Evolutionary conservation across 805 yeast species (phyloP).

Genomic region (Starmerella scarabaei): DNA sequence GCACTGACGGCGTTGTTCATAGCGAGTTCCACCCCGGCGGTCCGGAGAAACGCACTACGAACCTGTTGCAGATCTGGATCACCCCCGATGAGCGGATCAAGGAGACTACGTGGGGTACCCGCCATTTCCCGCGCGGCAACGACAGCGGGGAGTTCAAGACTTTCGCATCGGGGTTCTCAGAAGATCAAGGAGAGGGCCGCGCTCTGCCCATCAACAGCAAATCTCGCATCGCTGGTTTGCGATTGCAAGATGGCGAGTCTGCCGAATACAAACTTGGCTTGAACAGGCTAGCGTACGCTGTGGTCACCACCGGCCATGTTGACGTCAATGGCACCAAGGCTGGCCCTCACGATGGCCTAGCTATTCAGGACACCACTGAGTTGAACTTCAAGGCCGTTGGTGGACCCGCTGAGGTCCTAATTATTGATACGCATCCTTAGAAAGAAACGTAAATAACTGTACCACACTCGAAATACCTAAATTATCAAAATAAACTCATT

Average conservation of each 20-base stretch:
- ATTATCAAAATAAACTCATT: too few species aligned
- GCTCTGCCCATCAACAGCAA: slow-evolving; percentile 16
- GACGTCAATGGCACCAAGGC: slow-evolving; percentile 14
- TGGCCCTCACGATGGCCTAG: slow-evolving; percentile 16
- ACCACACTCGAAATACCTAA: too few species aligned
- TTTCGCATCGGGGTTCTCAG: slow-evolving; percentile 14
- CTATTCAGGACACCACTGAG: slow-evolving; percentile 10
- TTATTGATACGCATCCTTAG: slow-evolving; percentile 14
- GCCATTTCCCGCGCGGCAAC: slow-evolving; percentile 12
- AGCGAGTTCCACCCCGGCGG: slow-evolving; percentile 13
- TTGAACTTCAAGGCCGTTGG: slow-evolving; percentile 8
- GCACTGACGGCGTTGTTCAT: slow-evolving; percentile 17
- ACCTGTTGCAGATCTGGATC: slow-evolving; percentile 16
- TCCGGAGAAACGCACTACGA: neutral
- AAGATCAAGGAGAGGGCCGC: slow-evolving; percentile 8
- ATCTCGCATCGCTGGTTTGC: slow-evolving; percentile 13
- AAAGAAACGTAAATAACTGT: neutral
- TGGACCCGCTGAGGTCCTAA: slow-evolving; percentile 10
- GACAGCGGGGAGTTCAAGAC: slow-evolving; percentile 5
- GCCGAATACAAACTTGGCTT: slow-evolving; percentile 10
- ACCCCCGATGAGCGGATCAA: slow-evolving; percentile 7
- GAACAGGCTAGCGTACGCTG: slow-evolving; percentile 15
- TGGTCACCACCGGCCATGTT: slow-evolving; percentile 10
- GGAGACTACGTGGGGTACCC: slow-evolving; percentile 14
- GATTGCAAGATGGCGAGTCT: slow-evolving; percentile 6